Base-by-base conservation (phyloP, 2,329 filamentous ascomycete species). In the Domatiomyces globalis region DNA sequence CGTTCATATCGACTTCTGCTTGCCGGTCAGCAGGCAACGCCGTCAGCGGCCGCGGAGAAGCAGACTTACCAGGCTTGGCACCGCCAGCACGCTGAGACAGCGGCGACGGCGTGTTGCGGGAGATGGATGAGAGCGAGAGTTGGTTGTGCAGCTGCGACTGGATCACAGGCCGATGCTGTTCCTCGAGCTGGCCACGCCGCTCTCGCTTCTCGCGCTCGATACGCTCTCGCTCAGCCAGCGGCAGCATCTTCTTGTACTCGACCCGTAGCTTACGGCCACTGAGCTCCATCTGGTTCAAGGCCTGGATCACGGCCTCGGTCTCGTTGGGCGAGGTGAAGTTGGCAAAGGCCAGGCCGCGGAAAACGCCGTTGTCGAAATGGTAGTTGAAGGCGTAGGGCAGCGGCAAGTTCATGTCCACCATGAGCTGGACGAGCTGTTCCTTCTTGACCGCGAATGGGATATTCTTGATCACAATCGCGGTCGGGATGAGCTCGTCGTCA, bases 211-310 rank as follows among this genome's bases (percentile, higher is more conserved):
- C 92, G 5, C 92, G 80, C 68, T 98, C 92, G 60, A 98, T 96
- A 43, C 92, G 80, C 69, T 98, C 92, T 49, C 92, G 80, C 69
- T 96, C 92, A 29, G 89, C 87, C 58, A 94, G 80, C 0, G 92
- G 92, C 4, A 98, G 78, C 92, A 98, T 96, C 73, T 96, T 96
- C 76, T 98, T 98, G 73, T 96, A 98, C 69, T 98, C 92, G 22
- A 98, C 92, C 47, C 92, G 79, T 59, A 98, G 73, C 71, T 96
- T 96, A 55, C 92, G 80, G 45, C 92, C 92, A 65, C 95, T 88
- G 7, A 98, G 79, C 63, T 96, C 92, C 67, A 95, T 85, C 61
- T 94, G 88, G 65, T 98, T 98, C 77, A 98, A 84, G 49, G 84
- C 78, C 53, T 95, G 85, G 56, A 98, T 98, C 48, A 96, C 92